Evolutionary conservation across 768 basidiomycete genomes (phyloP), one percentile per base, ranked within the genome.

Genomic region (Pleurotus djamor): DNA sequence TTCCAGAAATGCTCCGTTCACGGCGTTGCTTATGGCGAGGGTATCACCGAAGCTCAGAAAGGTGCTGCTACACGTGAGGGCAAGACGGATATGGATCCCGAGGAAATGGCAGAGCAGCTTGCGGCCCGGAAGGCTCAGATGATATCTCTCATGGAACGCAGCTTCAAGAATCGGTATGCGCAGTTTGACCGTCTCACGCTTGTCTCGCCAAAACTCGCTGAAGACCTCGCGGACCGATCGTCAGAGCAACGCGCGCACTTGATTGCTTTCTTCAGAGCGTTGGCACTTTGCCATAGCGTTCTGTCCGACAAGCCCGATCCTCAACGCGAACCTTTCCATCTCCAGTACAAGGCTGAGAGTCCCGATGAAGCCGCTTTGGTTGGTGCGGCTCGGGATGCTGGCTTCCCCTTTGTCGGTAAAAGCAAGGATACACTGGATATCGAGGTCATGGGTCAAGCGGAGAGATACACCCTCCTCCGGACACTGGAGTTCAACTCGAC

Each of bases 311-410:
- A 77, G 55, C 83, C 90, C 0, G 87, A 91, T 35, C 82, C 85
- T 1, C 69, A 79, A 58, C 74, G 74, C 21, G 72, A 85, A 3
- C 91, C 92, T 0, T 84, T 81, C 68, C 69, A 76, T 7, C 68
- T 96, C 58, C 84, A 89, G 60, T 98, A 98, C 79, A 98, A 98
- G 74, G 96, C 96, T 4, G 96, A 99, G 74, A 92, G 90, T 3
- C 96, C 94, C 0, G 95, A 98, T 67, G 96, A 98, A 70, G 93
- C 94, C 17, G 96, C 96, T 10, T 81, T 98, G 36, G 96, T 98
- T 7, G 88, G 83, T 34, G 94, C 92, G 7, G 96, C 96, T 13
- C 81, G 96, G 38, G 96, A 98, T 69, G 88, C 88, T 4, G 96
- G 96, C 0, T 98, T 97, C 70, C 91, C 92, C 1, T 98, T 97